phyloP scores from a whole-genome alignment of 305 asterid genomes.

The Petunia hybrid region DNA sequence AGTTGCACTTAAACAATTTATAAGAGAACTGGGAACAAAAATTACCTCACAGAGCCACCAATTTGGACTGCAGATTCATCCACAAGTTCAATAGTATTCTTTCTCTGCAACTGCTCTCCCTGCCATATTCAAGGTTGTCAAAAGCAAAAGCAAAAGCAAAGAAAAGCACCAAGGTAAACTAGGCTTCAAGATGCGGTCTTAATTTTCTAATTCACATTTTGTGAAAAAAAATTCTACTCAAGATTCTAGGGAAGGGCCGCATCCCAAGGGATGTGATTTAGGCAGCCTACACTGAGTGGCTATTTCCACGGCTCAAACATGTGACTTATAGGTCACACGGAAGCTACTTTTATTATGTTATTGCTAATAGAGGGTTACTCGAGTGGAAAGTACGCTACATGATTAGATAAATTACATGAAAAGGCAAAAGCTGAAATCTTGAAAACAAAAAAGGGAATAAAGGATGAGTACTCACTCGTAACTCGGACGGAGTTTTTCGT shows the following conservation, averaged over 20 bases:
- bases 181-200: background rate
- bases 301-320: too few species aligned
- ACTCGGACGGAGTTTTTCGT: conserved; percentile 91
- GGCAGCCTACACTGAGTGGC: too few species aligned
- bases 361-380: too few species aligned
- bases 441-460: background rate
- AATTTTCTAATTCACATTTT: background rate
- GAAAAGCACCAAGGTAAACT: background rate
- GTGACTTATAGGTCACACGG: too few species aligned
- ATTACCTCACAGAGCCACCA: conserved; percentile 54
- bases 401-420: background rate
- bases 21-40: conserved; percentile 18
- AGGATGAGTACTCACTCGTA: conserved; percentile 56
- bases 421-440: background rate
- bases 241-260: too few species aligned
- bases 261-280: too few species aligned
- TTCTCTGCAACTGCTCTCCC: conserved; percentile 86
- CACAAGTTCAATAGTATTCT: conserved; percentile 48
- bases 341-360: too few species aligned
- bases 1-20: conserved; percentile 28
- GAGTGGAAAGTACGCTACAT: too few species aligned
- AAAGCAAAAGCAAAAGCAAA: conserved; percentile 8
- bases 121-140: conserved; percentile 38
- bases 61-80: conserved; percentile 58
- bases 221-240: too few species aligned